Base-by-base conservation (phyloP, 371 early-diverging fungal species). In the Rhizopus microsporus region DNA sequence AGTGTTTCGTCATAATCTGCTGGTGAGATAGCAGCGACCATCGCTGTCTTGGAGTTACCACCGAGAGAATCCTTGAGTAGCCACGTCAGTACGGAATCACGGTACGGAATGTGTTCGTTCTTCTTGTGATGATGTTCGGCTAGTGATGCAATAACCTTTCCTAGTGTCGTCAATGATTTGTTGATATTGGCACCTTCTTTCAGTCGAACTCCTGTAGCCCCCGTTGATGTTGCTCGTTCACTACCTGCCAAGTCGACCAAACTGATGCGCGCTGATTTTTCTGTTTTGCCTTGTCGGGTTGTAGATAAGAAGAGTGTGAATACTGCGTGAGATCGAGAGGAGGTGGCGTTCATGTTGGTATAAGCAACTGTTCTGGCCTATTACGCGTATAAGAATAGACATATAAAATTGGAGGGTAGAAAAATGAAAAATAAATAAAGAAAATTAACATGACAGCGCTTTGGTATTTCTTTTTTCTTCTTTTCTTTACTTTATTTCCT, bases 101-200 rank as follows among this genome's bases (percentile, higher is more conserved):
- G 83, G 33, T 57, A 57, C 0, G 93, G 92, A 30, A 23, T 52
- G 32, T 53, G 48, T 17, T 13, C 31, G 31, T 30, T n/a, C 16
- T 55, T 51, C 38, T 46, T 52, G 71, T 35, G 55, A 30, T 10
- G 84, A 81, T 49, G 81, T 33, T 93, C 93, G 4, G 94, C 92
- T 16, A 99, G 81, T 10, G 92, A 91, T 10, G 90, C 87, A 55
- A 99, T 99, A 7, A 99, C 99, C 60, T 96, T 98, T 4, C 98
- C 98, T 3, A 99, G 83, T 0, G 95, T 85, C 29, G 94, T 90
- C 7, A 99, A 77, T 1, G 93, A 93, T 70, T 88, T 90, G 77
- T 99, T 99, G 62, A 99, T 99, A 57, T 94, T 91, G 7, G 95
- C 93, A 7, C 99, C 99, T 76, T 99, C 99, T 71, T 96, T 97